Conservation (phyloP, 441 rosid genomes). For the Populus tomentosa region DNA sequence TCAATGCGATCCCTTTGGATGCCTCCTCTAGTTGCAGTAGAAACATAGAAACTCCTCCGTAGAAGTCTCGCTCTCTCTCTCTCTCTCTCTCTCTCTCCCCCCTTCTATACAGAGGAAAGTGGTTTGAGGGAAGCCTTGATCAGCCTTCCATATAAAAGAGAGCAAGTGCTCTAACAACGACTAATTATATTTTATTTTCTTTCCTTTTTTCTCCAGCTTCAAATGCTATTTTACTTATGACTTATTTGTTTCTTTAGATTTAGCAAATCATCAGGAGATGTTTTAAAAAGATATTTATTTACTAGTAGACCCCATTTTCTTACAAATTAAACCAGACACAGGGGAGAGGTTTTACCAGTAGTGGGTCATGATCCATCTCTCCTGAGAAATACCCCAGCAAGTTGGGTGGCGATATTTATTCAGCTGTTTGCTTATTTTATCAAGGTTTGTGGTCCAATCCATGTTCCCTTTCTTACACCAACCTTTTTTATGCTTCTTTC, state of each 20-base stretch:
- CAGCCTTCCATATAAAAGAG: conserved; percentile 43
- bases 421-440: conserved; percentile 31
- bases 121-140: conserved; percentile 3
- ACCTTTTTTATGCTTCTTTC: conserved; percentile 34
- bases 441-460: conserved; percentile 57
- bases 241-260: conserved; percentile 14
- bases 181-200: conserved; percentile 1
- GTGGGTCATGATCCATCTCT: conserved; percentile 38
- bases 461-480: conserved; percentile 36
- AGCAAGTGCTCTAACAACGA: conserved; percentile 33
- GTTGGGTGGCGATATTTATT: conserved; percentile 55
- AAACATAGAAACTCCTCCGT: neutral
- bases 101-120: conserved; percentile 19
- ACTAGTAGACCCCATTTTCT: conserved; percentile 32
- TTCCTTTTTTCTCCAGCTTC: neutral
- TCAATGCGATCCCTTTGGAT: conserved; percentile 99
- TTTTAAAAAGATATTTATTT: conserved; percentile 6
- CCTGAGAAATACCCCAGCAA: conserved; percentile 61
- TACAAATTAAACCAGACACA: conserved; percentile 44
- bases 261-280: conserved; percentile 10
- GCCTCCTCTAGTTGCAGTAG: conserved; percentile 59
- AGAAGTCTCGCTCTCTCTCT: conserved; percentile 13
- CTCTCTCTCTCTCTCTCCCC: conserved; percentile 16
- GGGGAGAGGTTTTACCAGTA: conserved; percentile 28
- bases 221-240: neutral